Percentiles rank a stretch among this genome's conserved stretches.
Evolutionary conservation across 1,139 yeast genomes (phyloP).

Genomic region (Meyerozyma elateridarum): DNA sequence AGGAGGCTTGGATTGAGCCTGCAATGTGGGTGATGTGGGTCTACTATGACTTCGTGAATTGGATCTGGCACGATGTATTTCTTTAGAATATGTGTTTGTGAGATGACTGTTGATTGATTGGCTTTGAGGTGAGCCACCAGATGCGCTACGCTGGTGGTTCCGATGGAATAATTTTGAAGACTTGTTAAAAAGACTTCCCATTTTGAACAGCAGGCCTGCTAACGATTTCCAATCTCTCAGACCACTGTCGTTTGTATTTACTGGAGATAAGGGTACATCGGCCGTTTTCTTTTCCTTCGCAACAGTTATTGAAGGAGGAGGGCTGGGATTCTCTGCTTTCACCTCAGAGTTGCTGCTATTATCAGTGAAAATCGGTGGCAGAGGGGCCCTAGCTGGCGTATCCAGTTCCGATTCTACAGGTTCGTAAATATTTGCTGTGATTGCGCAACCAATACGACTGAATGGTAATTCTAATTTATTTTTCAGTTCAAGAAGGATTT

Average conservation of each 20-base stretch:
- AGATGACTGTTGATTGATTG: constrained; percentile 11
- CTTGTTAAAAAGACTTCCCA: constrained; percentile 28
- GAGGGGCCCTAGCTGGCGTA: constrained; percentile 14
- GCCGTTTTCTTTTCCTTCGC: too few relatives aligned
- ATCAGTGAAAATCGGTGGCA: constrained; percentile 19
- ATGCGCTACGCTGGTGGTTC: constrained; percentile 11
- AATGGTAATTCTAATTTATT: constrained; percentile 8
- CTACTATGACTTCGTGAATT: constrained; percentile 17
- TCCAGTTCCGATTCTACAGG: constrained; percentile 5
- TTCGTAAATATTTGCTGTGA: constrained; percentile 17
- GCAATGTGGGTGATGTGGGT: constrained; percentile 3
- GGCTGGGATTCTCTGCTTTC: not conserved
- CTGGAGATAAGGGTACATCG: too few relatives aligned
- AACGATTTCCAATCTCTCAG: too few relatives aligned
- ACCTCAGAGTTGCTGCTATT: constrained; percentile 3
- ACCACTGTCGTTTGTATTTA: too few relatives aligned
- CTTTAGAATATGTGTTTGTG: constrained; percentile 30
- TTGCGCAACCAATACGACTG: constrained; percentile 13
- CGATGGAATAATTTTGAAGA: constrained; percentile 31
- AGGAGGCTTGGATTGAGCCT: not conserved
- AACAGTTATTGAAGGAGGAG: too few relatives aligned
- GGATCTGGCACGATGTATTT: constrained; percentile 30
- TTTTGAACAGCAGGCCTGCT: constrained; percentile 14
- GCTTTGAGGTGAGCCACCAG: constrained; percentile 8
- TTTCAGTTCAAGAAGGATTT: constrained; percentile 21